Evolutionary conservation across 164 flowering plant genomes (phyloP).

Genomic region (Umbilicus rupestris): DNA sequence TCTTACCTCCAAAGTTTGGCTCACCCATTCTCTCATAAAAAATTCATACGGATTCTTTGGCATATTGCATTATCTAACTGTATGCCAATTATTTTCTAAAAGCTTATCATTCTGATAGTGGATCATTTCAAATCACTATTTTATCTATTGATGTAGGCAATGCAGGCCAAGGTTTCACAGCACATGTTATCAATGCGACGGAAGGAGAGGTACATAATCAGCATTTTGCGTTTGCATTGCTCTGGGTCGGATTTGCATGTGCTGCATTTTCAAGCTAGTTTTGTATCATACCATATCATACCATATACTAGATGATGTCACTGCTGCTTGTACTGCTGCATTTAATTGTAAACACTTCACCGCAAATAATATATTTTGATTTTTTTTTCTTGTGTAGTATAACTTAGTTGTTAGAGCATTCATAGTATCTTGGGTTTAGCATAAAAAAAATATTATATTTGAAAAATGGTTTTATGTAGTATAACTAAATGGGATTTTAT

Average conservation of each 20-base stretch:
- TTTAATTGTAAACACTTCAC: too few relatives aligned
- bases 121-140: neutral
- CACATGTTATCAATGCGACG: conserved; percentile 49
- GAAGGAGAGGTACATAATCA: conserved; percentile 51
- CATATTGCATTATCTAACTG: too few relatives aligned
- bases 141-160: conserved; percentile 34
- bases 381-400: too few relatives aligned
- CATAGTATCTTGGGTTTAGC: too few relatives aligned
- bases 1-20: too few relatives aligned
- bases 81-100: neutral
- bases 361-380: too few relatives aligned
- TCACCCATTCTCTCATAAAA: too few relatives aligned
- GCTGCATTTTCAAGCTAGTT: neutral
- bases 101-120: neutral
- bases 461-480: neutral
- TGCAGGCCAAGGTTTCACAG: conserved; percentile 59
- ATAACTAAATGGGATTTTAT: neutral
- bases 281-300: too few relatives aligned
- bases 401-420: too few relatives aligned
- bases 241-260: neutral
- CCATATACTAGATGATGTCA: neutral
- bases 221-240: neutral
- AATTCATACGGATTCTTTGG: too few relatives aligned
- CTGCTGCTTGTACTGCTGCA: too few relatives aligned
- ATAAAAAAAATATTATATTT: neutral